A percentile compares a stretch with the other conserved stretches of the same genome.
phyloP scores from a whole-genome alignment of 345 rosid species.

The Linum trigynum region DNA sequence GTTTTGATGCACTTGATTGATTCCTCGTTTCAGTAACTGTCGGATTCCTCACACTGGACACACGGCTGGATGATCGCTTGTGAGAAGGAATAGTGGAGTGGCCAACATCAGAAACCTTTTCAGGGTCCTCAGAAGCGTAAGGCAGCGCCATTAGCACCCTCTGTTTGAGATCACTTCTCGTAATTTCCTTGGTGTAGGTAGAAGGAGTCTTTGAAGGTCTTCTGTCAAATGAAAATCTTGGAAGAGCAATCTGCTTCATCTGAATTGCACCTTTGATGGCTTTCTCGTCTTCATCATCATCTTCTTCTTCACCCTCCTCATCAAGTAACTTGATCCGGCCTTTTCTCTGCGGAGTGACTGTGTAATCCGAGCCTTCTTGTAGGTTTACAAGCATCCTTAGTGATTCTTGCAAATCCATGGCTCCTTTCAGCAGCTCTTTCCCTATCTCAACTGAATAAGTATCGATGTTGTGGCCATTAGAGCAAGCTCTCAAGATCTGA shows the following conservation, averaged over 20 bases:
- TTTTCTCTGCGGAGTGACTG: conserved; percentile 36
- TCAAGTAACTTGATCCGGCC: conserved; percentile 59
- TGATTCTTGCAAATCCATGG: conserved; percentile 71
- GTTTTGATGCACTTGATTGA: conserved; percentile 22
- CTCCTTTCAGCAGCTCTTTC: conserved; percentile 63
- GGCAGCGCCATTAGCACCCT: conserved; percentile 36
- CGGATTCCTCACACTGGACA: conserved; percentile 15
- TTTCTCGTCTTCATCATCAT: conserved; percentile 25
- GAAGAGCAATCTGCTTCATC: conserved; percentile 37
- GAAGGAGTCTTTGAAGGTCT: conserved; percentile 19
- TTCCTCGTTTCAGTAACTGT: conserved; percentile 27
- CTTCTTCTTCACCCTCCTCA: conserved; percentile 43
- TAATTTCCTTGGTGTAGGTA: conserved; percentile 28
- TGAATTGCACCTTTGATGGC: conserved; percentile 11
- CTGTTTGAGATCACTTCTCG: conserved; percentile 38
- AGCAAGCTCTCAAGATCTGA: conserved; percentile 63
- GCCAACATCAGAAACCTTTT: conserved; percentile 14
- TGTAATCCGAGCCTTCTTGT: conserved; percentile 60
- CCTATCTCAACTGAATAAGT: conserved; percentile 68
- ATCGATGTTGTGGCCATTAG: conserved; percentile 51
- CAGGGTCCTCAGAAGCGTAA: conserved; percentile 25
- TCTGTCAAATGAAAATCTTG: conserved; percentile 45
- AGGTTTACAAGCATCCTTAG: conserved; percentile 67
- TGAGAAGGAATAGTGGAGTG: conserved; percentile 30
- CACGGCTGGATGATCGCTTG: conserved; percentile 28